phyloP scores from a whole-genome alignment of 345 rosid genomes.

The Sapria himalayana region DNA sequence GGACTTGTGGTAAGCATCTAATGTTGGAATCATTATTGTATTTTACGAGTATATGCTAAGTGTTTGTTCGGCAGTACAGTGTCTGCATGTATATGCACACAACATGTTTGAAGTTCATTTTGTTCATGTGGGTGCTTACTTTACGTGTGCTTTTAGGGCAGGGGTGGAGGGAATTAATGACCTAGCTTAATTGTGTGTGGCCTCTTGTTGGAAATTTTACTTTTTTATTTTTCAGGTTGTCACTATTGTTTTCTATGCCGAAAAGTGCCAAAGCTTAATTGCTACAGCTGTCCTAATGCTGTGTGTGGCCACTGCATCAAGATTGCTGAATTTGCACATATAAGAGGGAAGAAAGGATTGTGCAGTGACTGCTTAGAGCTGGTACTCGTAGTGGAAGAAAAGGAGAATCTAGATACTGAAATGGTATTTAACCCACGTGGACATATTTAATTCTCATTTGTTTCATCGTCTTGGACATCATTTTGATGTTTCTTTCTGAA shows the following conservation, averaged over 20 bases:
- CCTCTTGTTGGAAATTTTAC: neutral
- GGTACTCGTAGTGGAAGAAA: constrained; percentile 8
- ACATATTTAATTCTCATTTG: neutral
- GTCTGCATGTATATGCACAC: no score
- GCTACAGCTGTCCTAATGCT: constrained; percentile 15
- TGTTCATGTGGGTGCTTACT: no score
- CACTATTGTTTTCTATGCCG: constrained; percentile 10
- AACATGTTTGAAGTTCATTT: no score
- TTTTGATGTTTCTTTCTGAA: neutral
- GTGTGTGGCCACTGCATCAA: constrained; percentile 9
- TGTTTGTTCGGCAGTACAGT: neutral
- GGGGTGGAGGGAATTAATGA: no score
- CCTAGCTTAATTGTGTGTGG: no score
- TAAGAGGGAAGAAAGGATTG: constrained; percentile 10
- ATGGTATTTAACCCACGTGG: constrained; percentile 6
- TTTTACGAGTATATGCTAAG: neutral
- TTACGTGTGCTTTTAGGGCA: no score
- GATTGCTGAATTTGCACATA: constrained; percentile 7
- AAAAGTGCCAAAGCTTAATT: constrained; percentile 7
- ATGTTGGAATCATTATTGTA: neutral
- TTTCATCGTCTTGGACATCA: neutral
- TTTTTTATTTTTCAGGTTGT: constrained; percentile 8
- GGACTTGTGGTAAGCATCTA: constrained; percentile 12
- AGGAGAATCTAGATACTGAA: constrained; percentile 6
- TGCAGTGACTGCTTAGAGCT: constrained; percentile 11